A percentile compares a stretch with the other conserved stretches of the same genome.
Evolutionary conservation across 352 stramenopile genomes (phyloP).

Genomic region (Globisporangium carolinianum): DNA sequence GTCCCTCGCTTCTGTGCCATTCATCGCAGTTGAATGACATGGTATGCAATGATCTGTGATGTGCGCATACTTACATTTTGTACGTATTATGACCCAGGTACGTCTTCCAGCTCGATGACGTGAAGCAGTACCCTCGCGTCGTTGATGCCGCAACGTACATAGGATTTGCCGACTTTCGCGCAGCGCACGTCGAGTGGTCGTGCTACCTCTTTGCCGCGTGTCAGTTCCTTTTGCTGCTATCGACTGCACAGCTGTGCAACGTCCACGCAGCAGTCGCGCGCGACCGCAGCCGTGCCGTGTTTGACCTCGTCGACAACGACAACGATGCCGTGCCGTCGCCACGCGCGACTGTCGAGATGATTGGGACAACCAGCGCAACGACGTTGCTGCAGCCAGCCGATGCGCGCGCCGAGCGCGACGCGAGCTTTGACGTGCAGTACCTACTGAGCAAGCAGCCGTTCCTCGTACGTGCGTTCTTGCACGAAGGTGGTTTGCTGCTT

Average conservation of each 20-base stretch:
- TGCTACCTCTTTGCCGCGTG: conserved; percentile 63
- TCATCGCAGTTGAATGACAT: no score
- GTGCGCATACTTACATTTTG: no score
- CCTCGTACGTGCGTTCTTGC: conserved; percentile 51
- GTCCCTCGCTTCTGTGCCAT: no score
- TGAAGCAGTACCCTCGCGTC: conserved; percentile 23
- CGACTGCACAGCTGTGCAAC: conserved; percentile 57
- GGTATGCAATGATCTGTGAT: no score
- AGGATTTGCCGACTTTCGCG: conserved; percentile 54
- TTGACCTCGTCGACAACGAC: neutral
- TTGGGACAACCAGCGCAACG: conserved; percentile 3
- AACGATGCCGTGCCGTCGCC: neutral
- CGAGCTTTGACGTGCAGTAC: conserved; percentile 34
- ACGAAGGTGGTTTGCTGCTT: conserved; percentile 59
- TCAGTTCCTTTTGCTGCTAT: conserved; percentile 55
- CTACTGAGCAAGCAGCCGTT: conserved; percentile 61
- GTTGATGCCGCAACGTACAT: conserved; percentile 40
- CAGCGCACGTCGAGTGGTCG: conserved; percentile 33
- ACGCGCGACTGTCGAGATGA: conserved; percentile 8
- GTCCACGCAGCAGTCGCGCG: conserved; percentile 27
- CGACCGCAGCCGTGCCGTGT: conserved; percentile 6
- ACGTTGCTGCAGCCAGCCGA: conserved; percentile 12
- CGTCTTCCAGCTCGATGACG: conserved; percentile 36
- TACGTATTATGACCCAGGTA: conserved; percentile 23
- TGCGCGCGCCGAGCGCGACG: conserved; percentile 13